Percentiles rank a stretch among this genome's conserved stretches.
These are phyloP conservation scores for Dichomitus squalens DNA, from an alignment of 1,284 basidiomycete genomes.

Conservation along the genomic window DNA sequence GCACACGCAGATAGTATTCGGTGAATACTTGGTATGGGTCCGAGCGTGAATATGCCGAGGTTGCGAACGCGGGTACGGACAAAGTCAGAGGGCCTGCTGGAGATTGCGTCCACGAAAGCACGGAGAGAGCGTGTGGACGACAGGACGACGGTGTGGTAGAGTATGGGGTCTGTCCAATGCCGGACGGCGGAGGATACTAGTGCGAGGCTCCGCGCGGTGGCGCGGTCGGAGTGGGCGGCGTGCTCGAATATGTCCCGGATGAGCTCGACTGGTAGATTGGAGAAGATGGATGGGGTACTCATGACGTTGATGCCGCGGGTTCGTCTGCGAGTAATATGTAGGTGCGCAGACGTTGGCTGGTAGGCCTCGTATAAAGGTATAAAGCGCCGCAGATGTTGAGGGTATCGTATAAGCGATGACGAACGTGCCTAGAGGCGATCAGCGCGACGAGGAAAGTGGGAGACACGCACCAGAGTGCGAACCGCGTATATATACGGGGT, in stretches of 20 bases:
- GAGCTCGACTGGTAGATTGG: constrained; percentile 40
- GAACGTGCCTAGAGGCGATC: constrained; percentile 7
- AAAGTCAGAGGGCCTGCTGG: constrained; percentile 31
- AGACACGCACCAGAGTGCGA: background rate
- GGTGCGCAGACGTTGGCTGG: background rate
- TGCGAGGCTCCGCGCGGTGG: constrained; percentile 36
- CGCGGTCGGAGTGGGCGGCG: constrained; percentile 33
- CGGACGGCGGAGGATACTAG: constrained; percentile 38
- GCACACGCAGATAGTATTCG: constrained; percentile 35
- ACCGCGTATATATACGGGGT: constrained; percentile 9
- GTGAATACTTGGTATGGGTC: constrained; percentile 39
- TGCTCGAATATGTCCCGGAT: constrained; percentile 39
- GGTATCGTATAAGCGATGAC: constrained; percentile 7
- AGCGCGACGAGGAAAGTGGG: constrained; percentile 10
- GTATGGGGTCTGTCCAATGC: constrained; percentile 37
- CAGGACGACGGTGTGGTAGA: constrained; percentile 44
- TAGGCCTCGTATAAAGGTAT: constrained; percentile 13
- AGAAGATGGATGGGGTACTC: constrained; percentile 27
- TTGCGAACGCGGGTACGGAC: constrained; percentile 30
- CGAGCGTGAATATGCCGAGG: constrained; percentile 37
- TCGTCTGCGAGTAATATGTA: background rate
- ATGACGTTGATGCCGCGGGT: background rate
- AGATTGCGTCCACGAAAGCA: constrained; percentile 36
- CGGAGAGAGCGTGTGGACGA: constrained; percentile 35
- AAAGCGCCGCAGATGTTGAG: constrained; percentile 5